Conservation (phyloP, 2,329 filamentous ascomycete species). For the Ophiostoma sp. region DNA sequence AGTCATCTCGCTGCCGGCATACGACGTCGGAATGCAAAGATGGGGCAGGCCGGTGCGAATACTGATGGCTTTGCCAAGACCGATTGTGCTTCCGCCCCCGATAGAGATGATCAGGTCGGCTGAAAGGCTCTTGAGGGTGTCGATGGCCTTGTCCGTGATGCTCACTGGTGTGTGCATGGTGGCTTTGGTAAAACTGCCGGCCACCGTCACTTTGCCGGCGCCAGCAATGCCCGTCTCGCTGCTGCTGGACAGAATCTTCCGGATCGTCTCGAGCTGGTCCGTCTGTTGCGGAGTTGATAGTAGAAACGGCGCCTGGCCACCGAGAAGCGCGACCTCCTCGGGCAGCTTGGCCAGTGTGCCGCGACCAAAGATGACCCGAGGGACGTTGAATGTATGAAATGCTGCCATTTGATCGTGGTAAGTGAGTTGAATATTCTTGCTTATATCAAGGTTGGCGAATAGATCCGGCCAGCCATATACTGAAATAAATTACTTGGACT, state of each 20-base stretch:
- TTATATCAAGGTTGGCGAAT: no score
- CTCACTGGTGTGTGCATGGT: slow-evolving; percentile 58
- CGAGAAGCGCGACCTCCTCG: not conserved
- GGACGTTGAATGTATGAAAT: not conserved
- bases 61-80: not conserved
- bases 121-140: slow-evolving; percentile 21
- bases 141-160: slow-evolving; percentile 53
- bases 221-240: not conserved
- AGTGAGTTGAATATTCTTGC: no score
- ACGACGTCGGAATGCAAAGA: slow-evolving; percentile 50
- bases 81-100: not conserved
- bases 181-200: slow-evolving; percentile 33
- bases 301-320: not conserved
- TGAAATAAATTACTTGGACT: not conserved
- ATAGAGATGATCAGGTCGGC: slow-evolving; percentile 15
- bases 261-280: not conserved
- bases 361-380: not conserved
- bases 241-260: not conserved
- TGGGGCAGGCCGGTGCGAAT: not conserved
- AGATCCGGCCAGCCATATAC: no score
- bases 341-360: slow-evolving; percentile 1
- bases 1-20: slow-evolving; percentile 59
- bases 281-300: not conserved
- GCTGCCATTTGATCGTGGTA: not conserved
- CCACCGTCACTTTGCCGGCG: not conserved